Conservation (phyloP, 179 eudicot species). For the Beta macrorhiza region DNA sequence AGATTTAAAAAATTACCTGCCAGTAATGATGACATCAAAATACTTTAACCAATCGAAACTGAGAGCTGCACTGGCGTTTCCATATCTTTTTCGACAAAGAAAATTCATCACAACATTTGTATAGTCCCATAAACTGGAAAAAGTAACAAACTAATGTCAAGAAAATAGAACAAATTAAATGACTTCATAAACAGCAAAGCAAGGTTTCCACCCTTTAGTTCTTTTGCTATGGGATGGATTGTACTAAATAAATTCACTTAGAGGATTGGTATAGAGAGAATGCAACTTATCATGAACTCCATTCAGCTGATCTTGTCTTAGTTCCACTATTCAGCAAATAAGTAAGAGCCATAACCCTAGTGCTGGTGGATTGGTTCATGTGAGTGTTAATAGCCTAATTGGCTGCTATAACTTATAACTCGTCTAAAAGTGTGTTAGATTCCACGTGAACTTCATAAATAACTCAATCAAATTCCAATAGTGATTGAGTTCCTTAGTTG, state of each 20-base stretch:
- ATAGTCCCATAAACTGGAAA: constrained; percentile 96
- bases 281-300: not conserved
- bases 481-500: no score
- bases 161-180: not conserved
- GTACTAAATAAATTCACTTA: not conserved
- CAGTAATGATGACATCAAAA: constrained; percentile 94
- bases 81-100: constrained; percentile 58
- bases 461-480: no score
- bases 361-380: no score
- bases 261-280: not conserved
- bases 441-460: no score
- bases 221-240: not conserved
- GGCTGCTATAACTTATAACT: no score
- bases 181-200: not conserved
- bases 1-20: constrained; percentile 57
- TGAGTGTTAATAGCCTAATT: no score
- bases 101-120: constrained; percentile 93
- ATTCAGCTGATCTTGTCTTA: not conserved
- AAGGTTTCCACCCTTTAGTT: not conserved
- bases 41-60: constrained; percentile 83
- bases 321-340: not conserved
- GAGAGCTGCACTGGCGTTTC: constrained; percentile 35
- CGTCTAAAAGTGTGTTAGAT: no score
- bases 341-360: no score
- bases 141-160: not conserved